Evolutionary conservation across 495 filamentous ascomycete species (phyloP).

Genomic region (Penicillium manginii): DNA sequence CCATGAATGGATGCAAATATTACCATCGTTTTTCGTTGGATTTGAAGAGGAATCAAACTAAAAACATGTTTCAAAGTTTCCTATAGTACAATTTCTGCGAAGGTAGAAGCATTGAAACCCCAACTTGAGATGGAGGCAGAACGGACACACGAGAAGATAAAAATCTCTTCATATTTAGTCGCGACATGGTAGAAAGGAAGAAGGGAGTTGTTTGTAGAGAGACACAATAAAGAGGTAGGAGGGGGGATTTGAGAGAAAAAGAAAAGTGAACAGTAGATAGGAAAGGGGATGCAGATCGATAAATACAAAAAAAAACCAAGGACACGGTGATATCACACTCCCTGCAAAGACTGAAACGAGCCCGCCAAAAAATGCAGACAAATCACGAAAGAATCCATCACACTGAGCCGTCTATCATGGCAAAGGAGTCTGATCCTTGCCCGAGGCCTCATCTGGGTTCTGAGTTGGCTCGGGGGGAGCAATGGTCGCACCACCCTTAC

Average conservation of each 20-base stretch:
- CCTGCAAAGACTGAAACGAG: slow-evolving; percentile 18
- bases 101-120: slow-evolving; percentile 1
- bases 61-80: slow-evolving; percentile 9
- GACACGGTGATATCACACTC: slow-evolving; percentile 34
- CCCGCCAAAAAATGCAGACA: slow-evolving; percentile 26
- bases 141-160: slow-evolving; percentile 4
- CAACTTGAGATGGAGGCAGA: background rate
- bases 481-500: slow-evolving; percentile 47
- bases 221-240: slow-evolving; percentile 2
- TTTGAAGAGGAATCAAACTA: background rate
- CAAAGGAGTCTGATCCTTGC: slow-evolving; percentile 49
- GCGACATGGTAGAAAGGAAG: slow-evolving; percentile 16
- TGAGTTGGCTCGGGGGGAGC: slow-evolving; percentile 61
- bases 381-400: slow-evolving; percentile 23
- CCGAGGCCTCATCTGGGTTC: slow-evolving; percentile 31
- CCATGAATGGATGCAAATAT: too few species aligned
- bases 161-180: slow-evolving; percentile 21
- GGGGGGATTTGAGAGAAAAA: slow-evolving; percentile 13
- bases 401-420: slow-evolving; percentile 37
- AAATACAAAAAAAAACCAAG: slow-evolving; percentile 43
- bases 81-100: slow-evolving; percentile 15
- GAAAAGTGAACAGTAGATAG: slow-evolving; percentile 20
- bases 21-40: too few species aligned
- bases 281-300: slow-evolving; percentile 37
- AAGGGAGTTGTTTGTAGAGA: slow-evolving; percentile 17